Evolutionary conservation across 331 rosid genomes (phyloP).

Genomic region (Malus hybrid): DNA sequence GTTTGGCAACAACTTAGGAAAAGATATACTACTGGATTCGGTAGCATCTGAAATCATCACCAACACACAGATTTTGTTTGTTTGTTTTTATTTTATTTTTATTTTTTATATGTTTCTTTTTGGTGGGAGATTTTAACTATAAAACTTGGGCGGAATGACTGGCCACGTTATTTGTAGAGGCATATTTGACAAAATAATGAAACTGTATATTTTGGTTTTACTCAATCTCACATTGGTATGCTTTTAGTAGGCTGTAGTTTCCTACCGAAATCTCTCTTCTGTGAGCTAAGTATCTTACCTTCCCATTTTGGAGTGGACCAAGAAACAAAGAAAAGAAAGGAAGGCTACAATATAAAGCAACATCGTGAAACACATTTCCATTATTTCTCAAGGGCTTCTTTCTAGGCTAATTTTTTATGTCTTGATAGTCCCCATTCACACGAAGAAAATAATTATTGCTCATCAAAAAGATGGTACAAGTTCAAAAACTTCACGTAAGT

Average conservation of each 20-base stretch:
- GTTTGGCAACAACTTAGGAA: not conserved
- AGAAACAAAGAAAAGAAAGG: not conserved
- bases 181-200: too few species aligned
- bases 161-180: not conserved
- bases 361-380: not conserved
- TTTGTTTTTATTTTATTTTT: accelerated
- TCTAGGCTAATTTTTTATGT: not conserved
- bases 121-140: not conserved
- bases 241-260: too few species aligned
- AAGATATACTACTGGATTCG: not conserved
- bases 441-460: not conserved
- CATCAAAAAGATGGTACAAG: not conserved
- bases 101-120: too few species aligned
- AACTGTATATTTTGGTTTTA: too few species aligned
- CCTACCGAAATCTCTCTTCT: too few species aligned
- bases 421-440: not conserved
- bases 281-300: not conserved
- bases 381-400: not conserved
- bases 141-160: not conserved
- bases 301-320: not conserved
- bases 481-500: not conserved
- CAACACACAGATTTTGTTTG: not conserved
- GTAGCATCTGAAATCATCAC: not conserved
- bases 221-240: not conserved
- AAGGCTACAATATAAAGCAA: not conserved